phyloP scores from a whole-genome alignment of 352 stramenopile species.

The Phytophthora colocasiae region DNA sequence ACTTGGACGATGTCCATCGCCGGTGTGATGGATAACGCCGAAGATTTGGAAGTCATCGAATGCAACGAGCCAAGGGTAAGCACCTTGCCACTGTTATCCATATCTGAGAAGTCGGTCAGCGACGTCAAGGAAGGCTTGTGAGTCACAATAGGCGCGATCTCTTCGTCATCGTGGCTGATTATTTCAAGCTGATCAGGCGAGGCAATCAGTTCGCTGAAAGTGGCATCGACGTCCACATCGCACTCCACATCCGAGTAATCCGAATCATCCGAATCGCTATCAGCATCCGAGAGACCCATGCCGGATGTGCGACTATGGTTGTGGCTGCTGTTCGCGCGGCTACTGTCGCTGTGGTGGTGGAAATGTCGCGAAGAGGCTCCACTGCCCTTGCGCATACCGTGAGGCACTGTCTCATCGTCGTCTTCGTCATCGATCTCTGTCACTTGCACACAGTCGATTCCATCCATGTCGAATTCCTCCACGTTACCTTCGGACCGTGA shows the following conservation, averaged over 20 bases:
- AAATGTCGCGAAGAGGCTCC: constrained; percentile 49
- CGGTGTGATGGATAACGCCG: constrained; percentile 22
- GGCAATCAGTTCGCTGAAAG: constrained; percentile 86
- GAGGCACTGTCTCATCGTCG: constrained; percentile 57
- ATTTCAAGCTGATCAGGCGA: constrained; percentile 63
- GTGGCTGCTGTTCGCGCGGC: constrained; percentile 43
- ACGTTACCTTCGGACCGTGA: constrained; percentile 46
- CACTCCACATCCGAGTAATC: constrained; percentile 85
- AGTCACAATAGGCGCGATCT: constrained; percentile 57
- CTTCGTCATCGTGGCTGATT: constrained; percentile 69
- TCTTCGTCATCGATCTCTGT: constrained; percentile 80
- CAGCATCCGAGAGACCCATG: constrained; percentile 37
- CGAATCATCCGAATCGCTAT: constrained; percentile 65
- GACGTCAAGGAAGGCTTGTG: constrained; percentile 33
- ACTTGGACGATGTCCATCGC: constrained; percentile 73
- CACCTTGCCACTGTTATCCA: constrained; percentile 29
- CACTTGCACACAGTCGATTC: constrained; percentile 79
- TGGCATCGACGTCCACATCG: constrained; percentile 89
- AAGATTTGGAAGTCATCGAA: constrained; percentile 35
- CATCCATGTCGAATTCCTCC: constrained; percentile 76
- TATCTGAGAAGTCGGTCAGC: constrained; percentile 35
- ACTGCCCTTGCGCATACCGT: constrained; percentile 47
- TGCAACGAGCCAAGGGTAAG: constrained; percentile 29
- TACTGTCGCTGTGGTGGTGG: constrained; percentile 40
- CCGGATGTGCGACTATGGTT: constrained; percentile 40